Evolutionary conservation across 2,329 filamentous ascomycete species (phyloP), one percentile per base, ranked within the genome.

Genomic region (Graphilbum ipis-grandicollis): DNA sequence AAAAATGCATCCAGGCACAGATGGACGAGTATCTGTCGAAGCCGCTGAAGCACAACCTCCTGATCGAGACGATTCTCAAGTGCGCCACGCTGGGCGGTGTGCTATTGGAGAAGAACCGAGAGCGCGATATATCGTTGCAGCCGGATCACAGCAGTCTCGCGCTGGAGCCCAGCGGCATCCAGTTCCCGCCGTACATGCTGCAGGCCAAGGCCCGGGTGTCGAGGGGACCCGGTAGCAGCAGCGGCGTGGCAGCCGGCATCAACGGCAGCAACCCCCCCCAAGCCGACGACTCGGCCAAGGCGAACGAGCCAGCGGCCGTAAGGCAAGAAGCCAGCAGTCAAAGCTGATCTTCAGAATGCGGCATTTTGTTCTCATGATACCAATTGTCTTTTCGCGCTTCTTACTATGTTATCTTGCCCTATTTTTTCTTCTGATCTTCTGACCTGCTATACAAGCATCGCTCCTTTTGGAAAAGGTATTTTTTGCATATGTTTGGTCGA

Each of bases 1-100:
- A 98, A 56, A 93, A 93, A 64, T 98, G 90, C 56, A 92, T 98
- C 43, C 84, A 93, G 54, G 90, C 88, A 9, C 85, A 96, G 61
- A 98, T 98, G 90, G 90, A 98, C 55, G 90, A 98, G 56, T 98
- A 98, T 53, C 65, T 98, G 31, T 93, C 88, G 15, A 98, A 98
- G 44, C 46, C 45, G 10, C 42, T 48, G 35, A 45, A 47, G 41
- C 46, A 48, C 39, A 48, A 43, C 46, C 46, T 47, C 39, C 43
- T 48, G 22, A 47, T 47, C 22, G 45, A 47, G 41, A 47, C 46
- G 7, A 96, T 98, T 41, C 71, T 96, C 45, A 93, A 94, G 56
- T 96, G 88, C 53, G 88, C 85, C 12, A 94, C 90, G 5, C 75
- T 96, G 25, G 85, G 88, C 40, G 79, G 83, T 33, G 78, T 79